Conservation (phyloP, 2,329 filamentous ascomycete genomes). For the Microsporum canis region DNA sequence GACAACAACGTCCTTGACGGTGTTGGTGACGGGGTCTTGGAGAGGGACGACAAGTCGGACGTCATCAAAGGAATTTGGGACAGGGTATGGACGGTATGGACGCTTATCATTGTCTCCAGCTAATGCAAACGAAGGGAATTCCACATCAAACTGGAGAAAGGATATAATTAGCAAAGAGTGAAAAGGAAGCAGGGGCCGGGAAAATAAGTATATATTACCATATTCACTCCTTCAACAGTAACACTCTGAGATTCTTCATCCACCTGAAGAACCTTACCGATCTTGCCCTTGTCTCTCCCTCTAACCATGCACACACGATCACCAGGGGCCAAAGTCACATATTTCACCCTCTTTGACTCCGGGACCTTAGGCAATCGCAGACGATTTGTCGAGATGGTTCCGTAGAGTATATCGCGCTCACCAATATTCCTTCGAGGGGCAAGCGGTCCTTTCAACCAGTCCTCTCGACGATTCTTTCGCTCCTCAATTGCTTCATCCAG, state of each 20-base stretch:
- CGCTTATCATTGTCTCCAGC: constrained; percentile 28
- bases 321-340: constrained; percentile 52
- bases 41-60: constrained; percentile 75
- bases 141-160: constrained; percentile 30
- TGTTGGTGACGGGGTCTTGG: constrained; percentile 52
- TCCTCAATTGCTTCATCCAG: constrained; percentile 37
- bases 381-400: constrained; percentile 37
- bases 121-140: constrained; percentile 29
- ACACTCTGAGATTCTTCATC: constrained; percentile 46
- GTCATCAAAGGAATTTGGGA: constrained; percentile 55
- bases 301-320: constrained; percentile 76
- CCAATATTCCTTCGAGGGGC: constrained; percentile 66
- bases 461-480: constrained; percentile 53
- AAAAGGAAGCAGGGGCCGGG: not conserved
- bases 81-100: constrained; percentile 39
- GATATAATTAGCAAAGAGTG: not conserved
- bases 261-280: constrained; percentile 57
- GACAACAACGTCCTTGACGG: constrained; percentile 63
- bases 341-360: constrained; percentile 30
- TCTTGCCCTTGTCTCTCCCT: constrained; percentile 70
- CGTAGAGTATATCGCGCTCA: constrained; percentile 46
- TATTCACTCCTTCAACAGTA: constrained; percentile 50
- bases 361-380: constrained; percentile 32
- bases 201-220: constrained; percentile 41
- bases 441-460: constrained; percentile 67